Evolutionary conservation across 768 basidiomycete species (phyloP), one percentile per base, ranked within the genome.

Genomic region (Leucosporidium yakuticum): DNA sequence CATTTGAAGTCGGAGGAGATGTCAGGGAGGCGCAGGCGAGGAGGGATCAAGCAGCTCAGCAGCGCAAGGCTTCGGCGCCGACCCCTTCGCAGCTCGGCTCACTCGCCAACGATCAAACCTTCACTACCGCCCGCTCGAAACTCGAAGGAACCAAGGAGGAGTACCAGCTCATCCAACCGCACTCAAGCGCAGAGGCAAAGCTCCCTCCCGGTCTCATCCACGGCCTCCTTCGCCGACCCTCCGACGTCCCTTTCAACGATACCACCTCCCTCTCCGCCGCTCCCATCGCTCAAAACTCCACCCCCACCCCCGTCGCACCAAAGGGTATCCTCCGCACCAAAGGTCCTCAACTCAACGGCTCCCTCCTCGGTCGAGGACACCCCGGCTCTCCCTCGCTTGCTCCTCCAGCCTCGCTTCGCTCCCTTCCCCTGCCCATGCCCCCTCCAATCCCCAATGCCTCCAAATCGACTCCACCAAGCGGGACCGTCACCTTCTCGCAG

Each of bases 1-100:
- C 62, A 31, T 72, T 69, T 34, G 71, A 69, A 50, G 62, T 72
- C 23, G 71, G 71, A 0, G 71, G 62, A 3, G 71, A 72, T 19
- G 27, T 69, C 1, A 60, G 62, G 25, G 71, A 69, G 0, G 64
- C 64, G n/a, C 62, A 62, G n/a, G 21, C 39, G 29, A 23, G 71
- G 39, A 25, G 71, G n/a, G 54, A 68, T 27, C 32, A 31, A 32
- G 36, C 51, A 1, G 55, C 25, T 20, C 5, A 23, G 23, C 29
- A 32, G n/a, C 14, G 60, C 7, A 55, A 55, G 56, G 64, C 51
- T 29, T 44, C 62, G 31, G 32, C 53, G 36, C 21, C 34, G 25
- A 54, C 54, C 0, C 14, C n/a, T 4, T 21, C 34, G 14, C 55
- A 63, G 23, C 19, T 49, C 5, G 59, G 56, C 25, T 34, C 60